phyloP scores from a whole-genome alignment of 2,329 filamentous ascomycete species.

The Fusarium acutatum region DNA sequence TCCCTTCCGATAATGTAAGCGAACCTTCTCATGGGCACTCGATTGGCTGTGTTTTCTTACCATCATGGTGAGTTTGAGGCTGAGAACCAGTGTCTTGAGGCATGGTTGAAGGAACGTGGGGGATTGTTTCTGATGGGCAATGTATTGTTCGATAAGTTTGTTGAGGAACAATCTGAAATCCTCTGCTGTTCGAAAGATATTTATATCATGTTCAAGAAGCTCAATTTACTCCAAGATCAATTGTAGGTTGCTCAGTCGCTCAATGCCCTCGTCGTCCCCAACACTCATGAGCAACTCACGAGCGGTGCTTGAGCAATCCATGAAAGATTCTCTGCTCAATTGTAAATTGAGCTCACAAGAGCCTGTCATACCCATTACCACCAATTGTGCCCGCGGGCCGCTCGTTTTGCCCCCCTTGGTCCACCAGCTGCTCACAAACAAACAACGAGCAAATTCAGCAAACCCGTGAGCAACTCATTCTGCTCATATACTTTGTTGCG shows the following conservation, averaged over 20 bases:
- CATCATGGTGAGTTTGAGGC: background rate
- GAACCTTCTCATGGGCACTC: fast-evolving
- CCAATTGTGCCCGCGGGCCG: too few species aligned
- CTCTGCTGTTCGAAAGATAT: background rate
- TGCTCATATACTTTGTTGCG: background rate
- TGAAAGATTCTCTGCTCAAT: background rate
- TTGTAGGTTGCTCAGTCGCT: background rate
- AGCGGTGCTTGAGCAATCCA: too few species aligned
- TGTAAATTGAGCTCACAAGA: background rate
- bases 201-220: background rate
- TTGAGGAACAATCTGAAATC: background rate
- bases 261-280: fast-evolving
- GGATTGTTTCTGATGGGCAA: background rate
- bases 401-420: background rate
- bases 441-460: background rate
- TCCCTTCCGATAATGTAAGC: background rate
- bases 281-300: background rate
- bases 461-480: background rate
- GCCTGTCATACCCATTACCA: fast-evolving
- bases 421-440: background rate
- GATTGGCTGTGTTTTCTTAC: background rate
- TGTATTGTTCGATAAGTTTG: fast-evolving
- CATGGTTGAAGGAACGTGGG: background rate
- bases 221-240: fast-evolving
- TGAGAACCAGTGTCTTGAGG: background rate